Evolutionary conservation across 2,329 filamentous ascomycete genomes (phyloP).

Genomic region (Venturia oleaginea): DNA sequence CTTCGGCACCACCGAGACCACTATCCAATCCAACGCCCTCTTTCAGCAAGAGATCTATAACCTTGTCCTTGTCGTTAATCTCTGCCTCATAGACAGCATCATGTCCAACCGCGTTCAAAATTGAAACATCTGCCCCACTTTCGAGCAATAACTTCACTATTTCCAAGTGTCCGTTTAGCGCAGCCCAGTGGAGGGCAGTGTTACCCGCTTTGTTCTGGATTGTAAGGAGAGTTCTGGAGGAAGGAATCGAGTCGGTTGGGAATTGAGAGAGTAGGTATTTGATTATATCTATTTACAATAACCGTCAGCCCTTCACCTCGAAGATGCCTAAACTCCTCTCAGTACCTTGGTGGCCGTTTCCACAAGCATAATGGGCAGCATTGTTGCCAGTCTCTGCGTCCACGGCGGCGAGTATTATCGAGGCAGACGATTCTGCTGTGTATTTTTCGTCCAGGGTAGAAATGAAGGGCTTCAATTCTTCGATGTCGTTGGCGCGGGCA

Average conservation of each 20-base stretch:
- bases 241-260: constrained; percentile 29
- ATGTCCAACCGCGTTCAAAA: constrained; percentile 77
- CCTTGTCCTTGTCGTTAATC: constrained; percentile 39
- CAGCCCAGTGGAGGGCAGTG: constrained; percentile 89
- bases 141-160: constrained; percentile 70
- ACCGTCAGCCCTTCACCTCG: neutral
- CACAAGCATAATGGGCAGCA: constrained; percentile 80
- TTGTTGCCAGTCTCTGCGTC: constrained; percentile 72
- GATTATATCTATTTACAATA: constrained; percentile 15
- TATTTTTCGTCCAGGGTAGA: constrained; percentile 54
- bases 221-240: constrained; percentile 46
- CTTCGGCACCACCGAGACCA: constrained; percentile 27
- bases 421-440: constrained; percentile 46
- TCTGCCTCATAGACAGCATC: constrained; percentile 45
- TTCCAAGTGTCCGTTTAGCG: constrained; percentile 76
- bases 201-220: constrained; percentile 73
- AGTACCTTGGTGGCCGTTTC: constrained; percentile 73
- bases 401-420: constrained; percentile 57
- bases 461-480: constrained; percentile 55
- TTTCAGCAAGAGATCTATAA: constrained; percentile 39
- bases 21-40: constrained; percentile 35
- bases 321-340: neutral
- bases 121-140: constrained; percentile 64
- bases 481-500: constrained; percentile 65
- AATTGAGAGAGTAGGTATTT: constrained; percentile 18